phyloP scores from a whole-genome alignment of 345 rosid genomes.

The Brassica napus region DNA sequence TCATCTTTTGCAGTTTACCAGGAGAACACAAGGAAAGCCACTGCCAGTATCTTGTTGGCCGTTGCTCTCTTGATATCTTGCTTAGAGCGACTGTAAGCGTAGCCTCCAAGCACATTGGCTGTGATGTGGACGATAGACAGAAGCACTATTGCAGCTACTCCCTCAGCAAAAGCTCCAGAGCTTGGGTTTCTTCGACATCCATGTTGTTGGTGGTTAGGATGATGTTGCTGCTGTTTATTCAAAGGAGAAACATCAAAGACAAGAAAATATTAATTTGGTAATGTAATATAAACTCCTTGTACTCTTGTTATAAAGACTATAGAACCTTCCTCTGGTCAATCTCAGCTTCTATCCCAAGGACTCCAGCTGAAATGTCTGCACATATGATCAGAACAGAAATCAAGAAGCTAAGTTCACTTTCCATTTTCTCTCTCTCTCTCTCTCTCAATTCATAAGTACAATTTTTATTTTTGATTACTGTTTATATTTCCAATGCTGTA shows the following conservation, averaged over 20 bases:
- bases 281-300: neutral
- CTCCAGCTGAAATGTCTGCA: slow-evolving; percentile 41
- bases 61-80: slow-evolving; percentile 50
- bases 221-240: slow-evolving; percentile 42
- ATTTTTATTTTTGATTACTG: neutral
- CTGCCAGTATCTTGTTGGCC: slow-evolving; percentile 70
- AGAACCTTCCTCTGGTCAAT: slow-evolving; percentile 42
- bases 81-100: slow-evolving; percentile 59
- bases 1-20: slow-evolving; percentile 51
- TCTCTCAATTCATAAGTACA: neutral
- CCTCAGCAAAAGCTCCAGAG: slow-evolving; percentile 66
- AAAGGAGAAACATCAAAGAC: slow-evolving; percentile 13
- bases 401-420: slow-evolving; percentile 38
- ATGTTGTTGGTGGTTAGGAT: slow-evolving; percentile 53
- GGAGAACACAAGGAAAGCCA: slow-evolving; percentile 69
- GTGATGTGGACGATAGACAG: slow-evolving; percentile 56
- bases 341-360: slow-evolving; percentile 43
- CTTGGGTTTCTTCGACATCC: slow-evolving; percentile 58
- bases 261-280: neutral
- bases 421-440: slow-evolving; percentile 13
- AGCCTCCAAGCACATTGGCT: slow-evolving; percentile 71
- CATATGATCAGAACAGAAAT: slow-evolving; percentile 42
- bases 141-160: slow-evolving; percentile 66
- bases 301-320: neutral
- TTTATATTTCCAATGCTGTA: slow-evolving; percentile 18